Conservation (phyloP, 331 rosid species). For the Malus hybrid region DNA sequence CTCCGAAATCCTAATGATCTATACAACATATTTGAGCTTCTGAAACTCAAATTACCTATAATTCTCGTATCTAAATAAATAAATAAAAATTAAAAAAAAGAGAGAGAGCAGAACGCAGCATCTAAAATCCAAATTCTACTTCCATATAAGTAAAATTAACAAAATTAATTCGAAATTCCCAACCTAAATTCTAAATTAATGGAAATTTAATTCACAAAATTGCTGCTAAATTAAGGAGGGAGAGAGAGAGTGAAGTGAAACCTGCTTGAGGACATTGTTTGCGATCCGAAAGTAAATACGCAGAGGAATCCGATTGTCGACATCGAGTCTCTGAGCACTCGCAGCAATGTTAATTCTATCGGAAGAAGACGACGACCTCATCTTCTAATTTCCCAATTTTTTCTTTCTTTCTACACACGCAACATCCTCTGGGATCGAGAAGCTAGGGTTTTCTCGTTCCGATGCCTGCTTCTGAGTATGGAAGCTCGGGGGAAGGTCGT, state of each 20-base stretch:
- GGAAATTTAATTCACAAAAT: neutral
- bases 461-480: neutral
- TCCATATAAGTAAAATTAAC: neutral
- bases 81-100: neutral
- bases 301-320: slow-evolving; percentile 73
- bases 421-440: slow-evolving; percentile 12
- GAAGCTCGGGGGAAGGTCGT: slow-evolving; percentile 14
- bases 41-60: no score
- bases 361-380: slow-evolving; percentile 63
- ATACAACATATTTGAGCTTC: no score
- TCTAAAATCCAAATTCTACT: neutral
- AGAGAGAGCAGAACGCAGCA: neutral
- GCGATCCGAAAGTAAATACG: slow-evolving; percentile 80
- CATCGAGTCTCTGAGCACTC: slow-evolving; percentile 54
- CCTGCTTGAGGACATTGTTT: slow-evolving; percentile 85
- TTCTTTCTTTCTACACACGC: slow-evolving; percentile 8
- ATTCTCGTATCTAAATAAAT: no score
- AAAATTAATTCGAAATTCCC: neutral
- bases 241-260: slow-evolving; percentile 9
- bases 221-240: neutral
- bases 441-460: neutral
- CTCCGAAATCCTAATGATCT: neutral
- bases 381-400: slow-evolving; percentile 1
- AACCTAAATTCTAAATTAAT: neutral
- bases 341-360: slow-evolving; percentile 65